phyloP scores from a whole-genome alignment of 768 basidiomycete genomes.

The Tricholoma saponaceum region DNA sequence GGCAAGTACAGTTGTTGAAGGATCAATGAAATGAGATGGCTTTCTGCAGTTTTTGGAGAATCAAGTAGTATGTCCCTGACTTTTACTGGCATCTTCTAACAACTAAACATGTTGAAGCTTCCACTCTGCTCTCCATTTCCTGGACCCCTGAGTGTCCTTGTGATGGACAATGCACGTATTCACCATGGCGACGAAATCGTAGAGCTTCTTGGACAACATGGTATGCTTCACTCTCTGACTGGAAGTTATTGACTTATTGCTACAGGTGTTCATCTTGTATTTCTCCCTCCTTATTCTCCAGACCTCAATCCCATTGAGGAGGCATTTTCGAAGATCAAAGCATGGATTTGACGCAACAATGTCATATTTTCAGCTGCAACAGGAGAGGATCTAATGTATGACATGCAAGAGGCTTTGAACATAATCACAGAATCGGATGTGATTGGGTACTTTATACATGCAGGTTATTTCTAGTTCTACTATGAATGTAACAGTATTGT shows the following conservation, averaged over 20 bases:
- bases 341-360: background rate
- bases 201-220: conserved; percentile 16
- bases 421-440: conserved; percentile 7
- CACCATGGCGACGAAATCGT: conserved; percentile 25
- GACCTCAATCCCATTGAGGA: conserved; percentile 39
- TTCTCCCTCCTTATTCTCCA: conserved; percentile 35
- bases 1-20: background rate
- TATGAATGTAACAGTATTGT: background rate
- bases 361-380: background rate
- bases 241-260: background rate
- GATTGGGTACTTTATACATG: conserved; percentile 5
- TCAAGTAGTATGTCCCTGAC: conserved; percentile 17
- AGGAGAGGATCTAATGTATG: conserved; percentile 4
- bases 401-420: conserved; percentile 2
- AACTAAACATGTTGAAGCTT: background rate
- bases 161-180: conserved; percentile 31
- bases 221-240: background rate
- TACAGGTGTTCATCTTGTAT: conserved; percentile 24
- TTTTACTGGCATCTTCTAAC: background rate
- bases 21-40: background rate
- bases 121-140: conserved; percentile 23
- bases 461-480: conserved; percentile 5
- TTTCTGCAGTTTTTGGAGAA: conserved; percentile 16
- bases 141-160: conserved; percentile 23
- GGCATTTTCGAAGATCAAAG: conserved; percentile 34